A percentile compares a stretch with the other conserved stretches of the same genome.
These are phyloP conservation scores for Raffaelea arxii DNA, from an alignment of 2,329 filamentous ascomycete species.

Conservation along the genomic window DNA sequence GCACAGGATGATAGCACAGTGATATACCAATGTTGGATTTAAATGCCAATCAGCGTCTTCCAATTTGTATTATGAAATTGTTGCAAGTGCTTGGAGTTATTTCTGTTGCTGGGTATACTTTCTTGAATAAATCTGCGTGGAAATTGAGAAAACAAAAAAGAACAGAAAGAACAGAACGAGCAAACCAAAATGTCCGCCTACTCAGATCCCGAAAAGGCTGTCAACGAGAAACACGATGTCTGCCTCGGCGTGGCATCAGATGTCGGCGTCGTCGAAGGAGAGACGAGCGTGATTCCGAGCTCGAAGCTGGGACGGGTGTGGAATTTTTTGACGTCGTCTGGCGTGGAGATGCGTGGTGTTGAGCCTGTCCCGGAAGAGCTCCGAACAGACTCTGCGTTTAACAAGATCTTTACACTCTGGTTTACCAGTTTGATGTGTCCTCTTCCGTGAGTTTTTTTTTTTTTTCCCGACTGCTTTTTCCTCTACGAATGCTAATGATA, in stretches of 20 bases:
- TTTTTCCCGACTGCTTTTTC: neutral
- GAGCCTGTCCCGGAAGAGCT: neutral
- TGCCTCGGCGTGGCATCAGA: neutral
- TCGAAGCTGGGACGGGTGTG: neutral
- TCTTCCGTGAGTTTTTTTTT: constrained; percentile 15
- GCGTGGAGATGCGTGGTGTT: neutral
- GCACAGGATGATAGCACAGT: too few species aligned
- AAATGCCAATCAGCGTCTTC: too few species aligned
- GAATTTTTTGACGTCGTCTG: neutral
- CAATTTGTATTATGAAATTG: too few species aligned
- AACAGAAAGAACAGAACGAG: too few species aligned
- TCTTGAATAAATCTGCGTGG: too few species aligned
- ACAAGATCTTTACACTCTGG: neutral
- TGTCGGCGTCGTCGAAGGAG: neutral
- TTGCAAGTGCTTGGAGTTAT: too few species aligned
- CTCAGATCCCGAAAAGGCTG: neutral
- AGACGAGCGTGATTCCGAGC: neutral
- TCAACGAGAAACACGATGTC: neutral
- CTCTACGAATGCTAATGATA: constrained; percentile 15
- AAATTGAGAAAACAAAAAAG: too few species aligned
- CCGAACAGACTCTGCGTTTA: neutral
- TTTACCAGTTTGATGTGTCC: constrained; percentile 14
- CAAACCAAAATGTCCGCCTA: too few species aligned
- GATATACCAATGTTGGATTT: too few species aligned
- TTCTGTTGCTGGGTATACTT: too few species aligned